These are phyloP conservation scores for Solanum corneliomulleri DNA, from an alignment of 257 asterid species.

Conservation along the genomic window DNA sequence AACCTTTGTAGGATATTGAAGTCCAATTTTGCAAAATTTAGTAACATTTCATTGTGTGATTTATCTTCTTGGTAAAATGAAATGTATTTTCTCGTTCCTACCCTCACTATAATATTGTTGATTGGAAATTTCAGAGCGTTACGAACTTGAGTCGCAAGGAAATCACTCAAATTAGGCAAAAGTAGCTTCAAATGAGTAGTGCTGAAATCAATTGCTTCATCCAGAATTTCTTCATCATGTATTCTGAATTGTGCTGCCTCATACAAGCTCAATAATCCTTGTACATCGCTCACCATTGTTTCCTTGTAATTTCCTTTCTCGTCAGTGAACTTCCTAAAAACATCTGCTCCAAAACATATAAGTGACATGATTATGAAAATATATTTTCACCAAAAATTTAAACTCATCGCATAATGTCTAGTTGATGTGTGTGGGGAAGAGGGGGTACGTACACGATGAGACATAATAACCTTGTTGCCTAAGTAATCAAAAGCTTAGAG, in stretches of 20 bases:
- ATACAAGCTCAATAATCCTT: conserved; percentile 20
- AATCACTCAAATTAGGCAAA: not conserved
- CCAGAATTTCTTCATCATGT: not conserved
- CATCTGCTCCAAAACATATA: not conserved
- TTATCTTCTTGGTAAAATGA: not conserved
- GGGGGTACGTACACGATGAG: not conserved
- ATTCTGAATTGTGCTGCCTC: conserved; percentile 18
- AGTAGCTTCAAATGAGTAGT: conserved; percentile 1
- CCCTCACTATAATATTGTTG: conserved; percentile 5
- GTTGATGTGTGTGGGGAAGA: not conserved
- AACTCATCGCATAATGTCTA: not conserved
- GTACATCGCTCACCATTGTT: not conserved
- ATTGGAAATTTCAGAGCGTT: conserved; percentile 11
- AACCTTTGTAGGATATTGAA: conserved; percentile 14
- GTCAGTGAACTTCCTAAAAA: conserved; percentile 10
- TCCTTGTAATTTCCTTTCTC: not conserved
- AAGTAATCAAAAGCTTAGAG: conserved; percentile 11
- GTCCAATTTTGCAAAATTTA: conserved; percentile 15
- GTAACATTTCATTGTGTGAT: not conserved
- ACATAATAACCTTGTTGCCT: conserved; percentile 4
- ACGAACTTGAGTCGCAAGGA: not conserved
- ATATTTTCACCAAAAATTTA: not conserved
- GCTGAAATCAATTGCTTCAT: conserved; percentile 14
- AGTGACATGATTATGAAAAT: too few relatives aligned
- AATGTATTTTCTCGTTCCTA: conserved; percentile 9